Evolutionary conservation across 2,329 filamentous ascomycete genomes (phyloP).

Genomic region (Beauveria medogensis): DNA sequence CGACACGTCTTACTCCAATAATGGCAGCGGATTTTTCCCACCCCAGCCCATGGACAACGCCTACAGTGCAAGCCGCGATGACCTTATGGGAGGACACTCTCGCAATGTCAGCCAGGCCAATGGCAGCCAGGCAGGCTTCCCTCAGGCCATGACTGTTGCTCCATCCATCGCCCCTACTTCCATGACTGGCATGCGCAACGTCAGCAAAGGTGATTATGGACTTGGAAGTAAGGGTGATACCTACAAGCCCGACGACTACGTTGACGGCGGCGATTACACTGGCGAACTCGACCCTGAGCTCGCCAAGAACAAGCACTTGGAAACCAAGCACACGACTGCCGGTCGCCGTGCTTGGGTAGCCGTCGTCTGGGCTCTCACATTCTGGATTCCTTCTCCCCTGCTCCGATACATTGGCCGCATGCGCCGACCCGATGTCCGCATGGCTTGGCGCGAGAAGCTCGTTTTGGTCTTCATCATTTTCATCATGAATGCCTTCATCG

Average conservation of each 20-base stretch:
- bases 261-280: conserved; percentile 58
- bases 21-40: conserved; percentile 62
- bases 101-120: conserved; percentile 50
- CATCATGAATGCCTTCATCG: conserved; percentile 68
- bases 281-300: conserved; percentile 69
- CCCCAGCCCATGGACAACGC: conserved; percentile 51
- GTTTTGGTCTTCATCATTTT: conserved; percentile 74
- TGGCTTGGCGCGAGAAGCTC: conserved; percentile 96
- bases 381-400: conserved; percentile 84
- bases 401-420: conserved; percentile 82
- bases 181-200: conserved; percentile 48
- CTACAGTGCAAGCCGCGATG: conserved; percentile 62
- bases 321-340: conserved; percentile 55
- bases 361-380: conserved; percentile 80
- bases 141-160: conserved; percentile 22
- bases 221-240: conserved; percentile 80
- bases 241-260: conserved; percentile 68
- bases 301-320: conserved; percentile 67
- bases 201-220: conserved; percentile 72
- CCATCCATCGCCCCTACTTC: conserved; percentile 55
- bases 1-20: conserved; percentile 64
- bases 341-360: conserved; percentile 70
- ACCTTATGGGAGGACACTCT: conserved; percentile 50
- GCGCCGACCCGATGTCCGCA: conserved; percentile 92
- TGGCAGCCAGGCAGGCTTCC: conserved; percentile 43